Percentiles rank a stretch among this genome's conserved stretches.
phyloP scores from a whole-genome alignment of 768 basidiomycete species.

The Amanita molliuscula region DNA sequence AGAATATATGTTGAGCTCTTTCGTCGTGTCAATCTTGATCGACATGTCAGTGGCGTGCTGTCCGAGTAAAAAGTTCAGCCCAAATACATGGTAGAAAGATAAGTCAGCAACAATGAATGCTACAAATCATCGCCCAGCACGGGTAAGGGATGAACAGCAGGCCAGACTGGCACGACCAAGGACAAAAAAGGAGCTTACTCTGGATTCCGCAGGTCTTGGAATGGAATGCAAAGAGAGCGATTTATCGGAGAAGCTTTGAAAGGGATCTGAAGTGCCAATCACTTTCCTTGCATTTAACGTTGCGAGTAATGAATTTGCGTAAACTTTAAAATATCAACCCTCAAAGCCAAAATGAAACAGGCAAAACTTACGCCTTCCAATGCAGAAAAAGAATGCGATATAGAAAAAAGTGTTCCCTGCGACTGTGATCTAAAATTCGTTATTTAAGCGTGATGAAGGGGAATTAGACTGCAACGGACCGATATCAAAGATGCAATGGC shows the following conservation, averaged over 20 bases:
- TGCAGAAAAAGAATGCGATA: conserved; percentile 49
- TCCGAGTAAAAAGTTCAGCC: not conserved
- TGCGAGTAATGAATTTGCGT: conserved; percentile 50
- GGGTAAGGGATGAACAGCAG: not conserved
- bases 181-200: conserved; percentile 14
- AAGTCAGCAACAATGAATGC: not conserved
- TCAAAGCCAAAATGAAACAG: not conserved
- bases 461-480: conserved; percentile 18
- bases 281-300: conserved; percentile 45
- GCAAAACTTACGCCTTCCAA: conserved; percentile 38
- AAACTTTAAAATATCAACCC: conserved; percentile 25
- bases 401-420: conserved; percentile 43
- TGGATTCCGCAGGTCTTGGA: conserved; percentile 22
- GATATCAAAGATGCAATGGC: conserved; percentile 46
- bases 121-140: not conserved
- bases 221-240: conserved; percentile 30
- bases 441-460: not conserved
- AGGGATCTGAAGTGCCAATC: conserved; percentile 30
- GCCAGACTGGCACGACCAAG: not conserved
- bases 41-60: conserved; percentile 36
- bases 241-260: conserved; percentile 32
- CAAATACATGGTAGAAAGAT: not conserved
- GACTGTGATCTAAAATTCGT: conserved; percentile 28
- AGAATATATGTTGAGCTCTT: conserved; percentile 33
- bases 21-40: conserved; percentile 46